phyloP scores from a whole-genome alignment of 768 basidiomycete species.

The Flagelloscypha sp. region DNA sequence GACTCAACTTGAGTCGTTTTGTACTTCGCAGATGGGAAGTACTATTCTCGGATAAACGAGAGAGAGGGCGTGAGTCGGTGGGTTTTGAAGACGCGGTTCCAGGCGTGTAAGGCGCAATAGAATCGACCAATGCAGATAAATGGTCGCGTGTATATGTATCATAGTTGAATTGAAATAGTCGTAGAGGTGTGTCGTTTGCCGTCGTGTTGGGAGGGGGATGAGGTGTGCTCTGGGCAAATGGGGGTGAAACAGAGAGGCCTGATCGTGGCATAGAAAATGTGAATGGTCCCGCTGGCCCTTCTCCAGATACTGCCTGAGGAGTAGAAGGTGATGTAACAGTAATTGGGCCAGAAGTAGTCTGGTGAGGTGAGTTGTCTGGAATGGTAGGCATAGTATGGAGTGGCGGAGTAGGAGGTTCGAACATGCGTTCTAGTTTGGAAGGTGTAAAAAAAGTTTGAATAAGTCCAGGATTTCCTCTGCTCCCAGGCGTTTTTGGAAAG shows the following conservation, averaged over 20 bases:
- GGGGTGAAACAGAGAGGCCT: slow-evolving; percentile 20
- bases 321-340: too few relatives aligned
- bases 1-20: slow-evolving; percentile 76
- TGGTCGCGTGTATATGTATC: slow-evolving; percentile 96
- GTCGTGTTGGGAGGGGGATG: slow-evolving; percentile 18
- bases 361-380: too few relatives aligned
- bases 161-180: slow-evolving; percentile 89
- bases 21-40: slow-evolving; percentile 58
- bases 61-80: too few relatives aligned
- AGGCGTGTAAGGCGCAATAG: slow-evolving; percentile 76
- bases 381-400: too few relatives aligned
- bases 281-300: too few relatives aligned
- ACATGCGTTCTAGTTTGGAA: slow-evolving; percentile 82
- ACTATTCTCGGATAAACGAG: slow-evolving; percentile 28
- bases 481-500: slow-evolving; percentile 59
- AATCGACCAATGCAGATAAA: slow-evolving; percentile 88
- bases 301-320: too few relatives aligned
- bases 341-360: too few relatives aligned
- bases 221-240: slow-evolving; percentile 61
- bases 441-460: slow-evolving; percentile 86
- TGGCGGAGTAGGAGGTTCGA: slow-evolving; percentile 89
- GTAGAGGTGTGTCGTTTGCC: slow-evolving; percentile 64
- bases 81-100: too few relatives aligned
- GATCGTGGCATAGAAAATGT: slow-evolving; percentile 38
- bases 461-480: slow-evolving; percentile 35